These are phyloP conservation scores for Rhizophora apiculata DNA, from an alignment of 345 rosid species.

Conservation along the genomic window DNA sequence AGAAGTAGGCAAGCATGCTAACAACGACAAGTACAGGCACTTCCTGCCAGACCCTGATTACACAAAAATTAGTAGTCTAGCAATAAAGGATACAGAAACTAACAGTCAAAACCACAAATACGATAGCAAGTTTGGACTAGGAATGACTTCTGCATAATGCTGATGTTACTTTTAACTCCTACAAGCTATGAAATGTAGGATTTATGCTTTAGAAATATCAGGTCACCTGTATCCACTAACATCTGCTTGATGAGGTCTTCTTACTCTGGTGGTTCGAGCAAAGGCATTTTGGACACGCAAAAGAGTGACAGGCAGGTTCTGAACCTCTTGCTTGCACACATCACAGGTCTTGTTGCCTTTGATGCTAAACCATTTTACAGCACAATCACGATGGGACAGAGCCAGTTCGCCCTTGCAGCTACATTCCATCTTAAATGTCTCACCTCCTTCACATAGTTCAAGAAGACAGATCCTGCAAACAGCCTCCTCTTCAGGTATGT, in stretches of 20 bases:
- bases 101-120: background rate
- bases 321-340: conserved; percentile 83
- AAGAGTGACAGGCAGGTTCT: conserved; percentile 82
- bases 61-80: conserved; percentile 9
- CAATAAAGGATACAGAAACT: background rate
- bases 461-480: conserved; percentile 80
- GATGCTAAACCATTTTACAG: conserved; percentile 90
- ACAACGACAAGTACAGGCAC: conserved; percentile 74
- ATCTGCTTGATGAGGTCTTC: conserved; percentile 33
- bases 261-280: conserved; percentile 30
- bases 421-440: conserved; percentile 90
- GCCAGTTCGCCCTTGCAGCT: conserved; percentile 98
- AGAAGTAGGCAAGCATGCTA: conserved; percentile 91
- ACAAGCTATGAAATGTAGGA: background rate
- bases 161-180: background rate
- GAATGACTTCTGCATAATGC: background rate
- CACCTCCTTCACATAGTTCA: conserved; percentile 81
- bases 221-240: conserved; percentile 46
- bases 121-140: background rate
- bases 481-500: conserved; percentile 83
- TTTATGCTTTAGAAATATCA: background rate
- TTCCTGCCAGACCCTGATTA: conserved; percentile 85
- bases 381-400: conserved; percentile 89
- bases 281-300: conserved; percentile 59
- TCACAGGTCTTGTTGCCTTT: conserved; percentile 93